Percentiles rank a stretch among this genome's conserved stretches.
phyloP scores from a whole-genome alignment of 2,329 filamentous ascomycete species.

The Aspergillus nomiae region DNA sequence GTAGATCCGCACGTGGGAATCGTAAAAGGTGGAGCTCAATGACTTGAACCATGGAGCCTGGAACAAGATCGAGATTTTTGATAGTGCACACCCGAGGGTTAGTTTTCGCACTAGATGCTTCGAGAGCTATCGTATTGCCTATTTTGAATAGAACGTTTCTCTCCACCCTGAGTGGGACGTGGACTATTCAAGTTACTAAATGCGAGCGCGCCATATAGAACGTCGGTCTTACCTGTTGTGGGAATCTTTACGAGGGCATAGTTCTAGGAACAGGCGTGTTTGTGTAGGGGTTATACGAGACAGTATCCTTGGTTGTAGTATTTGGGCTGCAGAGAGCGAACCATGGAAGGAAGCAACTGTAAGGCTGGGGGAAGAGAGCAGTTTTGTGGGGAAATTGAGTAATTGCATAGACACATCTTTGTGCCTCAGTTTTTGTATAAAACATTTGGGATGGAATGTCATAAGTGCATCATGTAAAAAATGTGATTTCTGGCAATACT shows the following conservation, averaged over 20 bases:
- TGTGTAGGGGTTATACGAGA: neutral
- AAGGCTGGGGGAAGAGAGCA: too few relatives aligned
- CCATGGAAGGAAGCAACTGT: too few relatives aligned
- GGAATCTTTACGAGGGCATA: neutral
- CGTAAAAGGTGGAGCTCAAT: neutral
- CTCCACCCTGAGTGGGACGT: neutral
- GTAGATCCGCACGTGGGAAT: neutral
- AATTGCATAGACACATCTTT: neutral
- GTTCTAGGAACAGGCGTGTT: neutral
- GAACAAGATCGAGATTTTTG: neutral
- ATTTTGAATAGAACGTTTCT: neutral
- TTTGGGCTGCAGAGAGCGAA: too few relatives aligned
- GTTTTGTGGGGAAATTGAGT: neutral
- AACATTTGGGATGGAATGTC: neutral
- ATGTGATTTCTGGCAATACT: neutral
- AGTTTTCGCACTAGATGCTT: neutral
- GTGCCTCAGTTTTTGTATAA: neutral
- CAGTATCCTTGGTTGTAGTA: too few relatives aligned
- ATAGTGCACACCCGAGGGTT: neutral
- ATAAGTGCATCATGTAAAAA: neutral
- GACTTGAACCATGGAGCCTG: neutral
- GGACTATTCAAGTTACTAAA: neutral
- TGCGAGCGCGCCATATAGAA: neutral
- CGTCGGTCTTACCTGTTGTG: neutral
- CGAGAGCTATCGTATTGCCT: neutral